A percentile compares a stretch with the other conserved stretches of the same genome.
Evolutionary conservation across 83 land plant genomes (phyloP).

Genomic region (Picea abies): DNA sequence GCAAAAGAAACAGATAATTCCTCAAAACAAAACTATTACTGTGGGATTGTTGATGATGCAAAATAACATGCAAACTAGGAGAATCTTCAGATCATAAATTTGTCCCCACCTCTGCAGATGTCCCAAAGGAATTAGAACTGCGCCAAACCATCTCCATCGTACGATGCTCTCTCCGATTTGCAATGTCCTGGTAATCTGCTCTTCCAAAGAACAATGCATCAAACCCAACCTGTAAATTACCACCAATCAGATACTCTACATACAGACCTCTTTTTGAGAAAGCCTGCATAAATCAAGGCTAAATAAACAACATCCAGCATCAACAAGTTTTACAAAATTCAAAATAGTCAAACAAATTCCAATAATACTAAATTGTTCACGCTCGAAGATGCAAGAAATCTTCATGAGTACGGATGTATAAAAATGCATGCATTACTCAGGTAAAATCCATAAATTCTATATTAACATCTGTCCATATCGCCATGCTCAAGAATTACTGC

Average conservation of each 20-base stretch:
- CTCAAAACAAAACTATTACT: neutral
- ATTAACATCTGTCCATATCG: neutral
- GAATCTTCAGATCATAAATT: conserved; percentile 8
- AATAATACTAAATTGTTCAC: conserved; percentile 1
- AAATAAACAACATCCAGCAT: neutral
- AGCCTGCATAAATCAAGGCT: neutral
- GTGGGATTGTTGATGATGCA: neutral
- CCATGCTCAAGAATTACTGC: neutral
- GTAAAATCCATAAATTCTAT: neutral
- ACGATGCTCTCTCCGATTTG: conserved; percentile 34
- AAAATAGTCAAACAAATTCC: neutral
- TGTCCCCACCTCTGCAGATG: conserved; percentile 45
- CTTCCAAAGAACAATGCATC: conserved; percentile 55
- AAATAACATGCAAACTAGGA: neutral
- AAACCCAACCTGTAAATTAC: conserved; percentile 46
- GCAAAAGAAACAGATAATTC: neutral
- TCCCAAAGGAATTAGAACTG: conserved; percentile 43
- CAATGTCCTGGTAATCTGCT: conserved; percentile 54
- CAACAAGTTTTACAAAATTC: neutral
- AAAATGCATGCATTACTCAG: neutral
- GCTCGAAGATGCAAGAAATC: neutral
- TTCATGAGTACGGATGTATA: neutral
- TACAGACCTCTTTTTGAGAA: conserved; percentile 23
- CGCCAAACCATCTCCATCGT: conserved; percentile 55
- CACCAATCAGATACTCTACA: neutral